Evolutionary conservation across 1,139 yeast genomes (phyloP), one percentile per base, ranked within the genome.

Genomic region (Schwanniomyces etchellsii): DNA sequence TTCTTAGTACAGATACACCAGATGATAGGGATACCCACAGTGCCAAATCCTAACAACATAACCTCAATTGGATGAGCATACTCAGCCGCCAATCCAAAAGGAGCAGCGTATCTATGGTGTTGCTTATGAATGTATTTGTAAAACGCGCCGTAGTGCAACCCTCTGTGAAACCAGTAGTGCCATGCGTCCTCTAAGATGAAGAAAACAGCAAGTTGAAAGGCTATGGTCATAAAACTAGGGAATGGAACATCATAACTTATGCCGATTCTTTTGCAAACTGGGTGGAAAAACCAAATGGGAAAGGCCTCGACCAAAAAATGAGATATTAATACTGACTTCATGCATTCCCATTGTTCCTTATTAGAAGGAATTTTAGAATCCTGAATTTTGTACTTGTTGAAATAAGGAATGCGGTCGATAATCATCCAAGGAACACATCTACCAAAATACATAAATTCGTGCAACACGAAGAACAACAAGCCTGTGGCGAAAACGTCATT

Each of bases 251-350:
- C 43, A 34, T 50, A 57, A 12, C 55, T 48, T 33, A 66, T 64
- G 21, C 67, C 66, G 31, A 66, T 52, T 29, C 51, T 51, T 37
- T 60, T 52, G 43, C 70, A 62, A 20, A 66, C 40, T 7, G 73
- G 73, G 39, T 66, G 73, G 55, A 66, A 66, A 22, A 65, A 56
- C 73, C 73, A 66, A 37, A 66, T 66, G 18, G 73, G 72, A 31
- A 66, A 56, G 4, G 65, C 70, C 43, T 66, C 73, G 27, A 66
- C 70, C 35, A 66, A 47, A 33, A 66, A 58, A 40, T 66, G 73
- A 13, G 69, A 62, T 21, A 57, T 62, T 34, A 65, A 50, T 18
- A 66, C 71, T 18, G 64, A 52, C 45, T 65, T 65, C 42, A 64
- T 52, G 43, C 73, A 66, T 41, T 66, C 72, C 72, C 72, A 66